These are phyloP conservation scores for Saprolegnia parasitica DNA, from an alignment of 352 stramenopile genomes.

Conservation along the genomic window DNA sequence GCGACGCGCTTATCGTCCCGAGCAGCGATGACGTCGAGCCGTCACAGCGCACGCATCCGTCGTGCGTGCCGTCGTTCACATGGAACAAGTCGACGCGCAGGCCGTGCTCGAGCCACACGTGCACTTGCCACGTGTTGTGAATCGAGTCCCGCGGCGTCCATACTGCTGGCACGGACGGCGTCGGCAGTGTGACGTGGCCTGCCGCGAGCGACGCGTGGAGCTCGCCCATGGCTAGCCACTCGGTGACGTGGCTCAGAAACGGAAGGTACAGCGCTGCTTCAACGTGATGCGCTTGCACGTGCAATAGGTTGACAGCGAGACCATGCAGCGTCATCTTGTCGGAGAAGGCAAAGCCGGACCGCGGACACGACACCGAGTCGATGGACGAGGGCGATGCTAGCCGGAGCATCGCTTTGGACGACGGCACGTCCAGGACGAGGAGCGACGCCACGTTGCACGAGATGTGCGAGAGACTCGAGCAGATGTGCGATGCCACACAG, in stretches of 20 bases:
- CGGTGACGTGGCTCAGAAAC: background rate
- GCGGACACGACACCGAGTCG: background rate
- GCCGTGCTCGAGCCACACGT: conserved; percentile 5
- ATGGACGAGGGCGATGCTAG: background rate
- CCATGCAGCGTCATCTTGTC: conserved; percentile 8
- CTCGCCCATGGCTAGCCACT: conserved; percentile 8
- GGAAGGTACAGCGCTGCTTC: background rate
- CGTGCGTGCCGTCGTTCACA: conserved; percentile 45
- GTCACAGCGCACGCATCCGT: conserved; percentile 36
- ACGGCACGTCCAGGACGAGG: background rate
- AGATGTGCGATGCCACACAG: background rate
- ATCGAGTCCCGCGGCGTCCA: background rate
- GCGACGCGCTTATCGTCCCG: background rate
- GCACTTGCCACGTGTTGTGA: background rate
- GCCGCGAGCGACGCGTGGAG: background rate
- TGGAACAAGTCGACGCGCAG: conserved; percentile 41
- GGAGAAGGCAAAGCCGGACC: conserved; percentile 14
- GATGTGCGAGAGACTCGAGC: background rate
- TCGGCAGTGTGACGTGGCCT: background rate
- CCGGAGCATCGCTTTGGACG: background rate
- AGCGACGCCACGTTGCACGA: background rate
- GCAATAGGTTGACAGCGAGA: background rate
- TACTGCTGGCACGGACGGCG: background rate
- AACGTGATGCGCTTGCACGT: background rate
- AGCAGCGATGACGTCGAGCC: conserved; percentile 32